A percentile compares a stretch with the other conserved stretches of the same genome.
These are phyloP conservation scores for Sarocladium strictum DNA, from an alignment of 2,329 filamentous ascomycete genomes.

Conservation along the genomic window DNA sequence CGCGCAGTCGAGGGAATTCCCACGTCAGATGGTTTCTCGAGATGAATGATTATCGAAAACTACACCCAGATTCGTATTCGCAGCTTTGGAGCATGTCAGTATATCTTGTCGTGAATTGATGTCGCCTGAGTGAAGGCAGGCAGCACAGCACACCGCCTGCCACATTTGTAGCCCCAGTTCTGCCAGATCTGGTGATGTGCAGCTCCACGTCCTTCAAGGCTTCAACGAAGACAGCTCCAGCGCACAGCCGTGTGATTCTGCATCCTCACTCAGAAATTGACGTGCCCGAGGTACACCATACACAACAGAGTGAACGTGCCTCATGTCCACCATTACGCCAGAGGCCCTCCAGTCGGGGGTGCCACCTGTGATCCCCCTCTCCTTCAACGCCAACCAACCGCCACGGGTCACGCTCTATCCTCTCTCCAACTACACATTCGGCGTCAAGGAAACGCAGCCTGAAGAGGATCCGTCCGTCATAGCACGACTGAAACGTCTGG, in stretches of 20 bases:
- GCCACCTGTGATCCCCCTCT: slow-evolving; percentile 70
- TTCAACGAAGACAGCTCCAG: neutral
- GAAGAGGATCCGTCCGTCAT: slow-evolving; percentile 96
- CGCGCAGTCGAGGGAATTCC: neutral
- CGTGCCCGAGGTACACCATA: slow-evolving; percentile 10
- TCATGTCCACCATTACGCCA: slow-evolving; percentile 81
- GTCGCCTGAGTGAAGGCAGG: neutral
- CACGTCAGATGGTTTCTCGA: too few species aligned
- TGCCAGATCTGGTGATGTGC: neutral
- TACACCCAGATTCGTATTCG: too few species aligned
- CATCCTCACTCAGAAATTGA: neutral
- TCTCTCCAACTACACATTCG: slow-evolving; percentile 97
- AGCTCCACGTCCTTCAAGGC: neutral
- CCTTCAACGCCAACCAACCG: slow-evolving; percentile 87
- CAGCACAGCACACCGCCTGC: neutral
- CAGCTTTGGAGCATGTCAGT: too few species aligned
- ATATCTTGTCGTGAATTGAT: neutral
- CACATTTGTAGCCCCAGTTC: neutral
- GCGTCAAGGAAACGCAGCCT: slow-evolving; percentile 95
- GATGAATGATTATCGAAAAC: too few species aligned
- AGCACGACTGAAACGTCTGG: slow-evolving; percentile 85
- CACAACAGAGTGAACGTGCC: neutral
- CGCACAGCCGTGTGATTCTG: neutral
- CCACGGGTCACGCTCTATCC: slow-evolving; percentile 87
- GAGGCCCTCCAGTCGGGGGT: slow-evolving; percentile 70